Conservation (phyloP, 176 grass and related monocot species). For the Oryza punctata region DNA sequence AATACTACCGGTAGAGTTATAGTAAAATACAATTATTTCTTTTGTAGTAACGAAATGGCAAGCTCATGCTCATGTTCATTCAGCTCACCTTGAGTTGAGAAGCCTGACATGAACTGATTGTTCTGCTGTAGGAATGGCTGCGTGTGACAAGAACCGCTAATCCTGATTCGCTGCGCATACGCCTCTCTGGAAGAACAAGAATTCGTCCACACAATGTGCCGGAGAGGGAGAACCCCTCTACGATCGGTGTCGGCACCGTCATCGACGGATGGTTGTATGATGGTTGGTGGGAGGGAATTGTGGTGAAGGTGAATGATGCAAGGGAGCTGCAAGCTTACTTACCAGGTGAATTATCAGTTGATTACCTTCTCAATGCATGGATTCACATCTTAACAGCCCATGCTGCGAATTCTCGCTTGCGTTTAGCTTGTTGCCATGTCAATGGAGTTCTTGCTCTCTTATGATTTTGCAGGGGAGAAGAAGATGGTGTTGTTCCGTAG, state of each 20-base stretch:
- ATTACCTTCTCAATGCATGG: background rate
- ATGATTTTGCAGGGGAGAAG: constrained; percentile 49
- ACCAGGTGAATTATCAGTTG: constrained; percentile 49
- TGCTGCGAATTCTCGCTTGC: background rate
- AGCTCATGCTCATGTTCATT: background rate
- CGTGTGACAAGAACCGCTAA: constrained; percentile 25
- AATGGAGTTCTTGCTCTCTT: background rate
- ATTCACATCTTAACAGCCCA: background rate
- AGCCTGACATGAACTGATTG: background rate
- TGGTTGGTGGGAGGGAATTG: constrained; percentile 81
- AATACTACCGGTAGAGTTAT: too few species aligned
- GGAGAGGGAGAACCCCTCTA: background rate
- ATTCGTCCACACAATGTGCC: constrained; percentile 41
- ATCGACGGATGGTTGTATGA: constrained; percentile 54
- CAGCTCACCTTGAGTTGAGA: background rate
- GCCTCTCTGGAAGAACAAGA: constrained; percentile 43
- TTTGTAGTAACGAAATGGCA: too few species aligned
- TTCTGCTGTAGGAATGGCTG: constrained; percentile 64
- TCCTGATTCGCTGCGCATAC: constrained; percentile 47
- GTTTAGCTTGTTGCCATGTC: background rate
- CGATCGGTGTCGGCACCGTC: constrained; percentile 35
- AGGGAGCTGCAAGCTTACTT: constrained; percentile 49
- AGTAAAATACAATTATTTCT: too few species aligned
- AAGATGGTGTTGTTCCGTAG: constrained; percentile 22
- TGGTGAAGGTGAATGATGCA: constrained; percentile 31